These are phyloP conservation scores for Lyophyllum atratum DNA, from an alignment of 768 basidiomycete species.

Conservation along the genomic window DNA sequence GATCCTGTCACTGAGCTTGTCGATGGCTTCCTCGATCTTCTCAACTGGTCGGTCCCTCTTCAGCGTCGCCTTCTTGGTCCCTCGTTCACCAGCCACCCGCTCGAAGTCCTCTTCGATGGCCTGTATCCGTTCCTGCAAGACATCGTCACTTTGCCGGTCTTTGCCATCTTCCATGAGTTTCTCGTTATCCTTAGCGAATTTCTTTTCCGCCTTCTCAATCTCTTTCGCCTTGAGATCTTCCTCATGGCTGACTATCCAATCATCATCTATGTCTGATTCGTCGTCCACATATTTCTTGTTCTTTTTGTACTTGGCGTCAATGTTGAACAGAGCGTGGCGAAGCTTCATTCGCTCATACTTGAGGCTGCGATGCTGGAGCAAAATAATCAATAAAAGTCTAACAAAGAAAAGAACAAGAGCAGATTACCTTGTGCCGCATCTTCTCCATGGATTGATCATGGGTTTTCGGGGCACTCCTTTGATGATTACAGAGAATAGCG, in stretches of 20 bases:
- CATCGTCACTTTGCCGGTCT: slow-evolving; percentile 55
- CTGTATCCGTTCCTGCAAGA: slow-evolving; percentile 67
- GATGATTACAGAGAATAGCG: slow-evolving; percentile 99
- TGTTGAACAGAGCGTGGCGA: slow-evolving; percentile 79
- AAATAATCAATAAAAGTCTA: slow-evolving; percentile 7
- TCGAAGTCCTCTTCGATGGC: slow-evolving; percentile 79
- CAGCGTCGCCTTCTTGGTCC: slow-evolving; percentile 63
- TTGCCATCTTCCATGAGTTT: slow-evolving; percentile 76
- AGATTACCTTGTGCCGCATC: slow-evolving; percentile 80
- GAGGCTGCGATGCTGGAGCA: slow-evolving; percentile 72
- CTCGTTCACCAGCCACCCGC: slow-evolving; percentile 77
- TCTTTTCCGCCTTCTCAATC: slow-evolving; percentile 89
- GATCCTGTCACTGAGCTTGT: slow-evolving; percentile 85
- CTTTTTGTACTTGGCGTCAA: slow-evolving; percentile 83
- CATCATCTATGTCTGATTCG: slow-evolving; percentile 95
- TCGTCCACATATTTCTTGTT: slow-evolving; percentile 73
- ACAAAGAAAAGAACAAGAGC: neutral
- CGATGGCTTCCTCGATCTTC: slow-evolving; percentile 78
- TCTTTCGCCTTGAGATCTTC: slow-evolving; percentile 76
- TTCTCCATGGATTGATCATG: slow-evolving; percentile 95
- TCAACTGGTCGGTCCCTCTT: slow-evolving; percentile 73
- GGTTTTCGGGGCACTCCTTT: slow-evolving; percentile 88
- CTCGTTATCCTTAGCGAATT: slow-evolving; percentile 93
- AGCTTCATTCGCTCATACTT: slow-evolving; percentile 99
- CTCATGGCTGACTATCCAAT: slow-evolving; percentile 84